Base-by-base conservation (phyloP, 2,329 filamentous ascomycete species). In the Colletotrichum plurivorum region DNA sequence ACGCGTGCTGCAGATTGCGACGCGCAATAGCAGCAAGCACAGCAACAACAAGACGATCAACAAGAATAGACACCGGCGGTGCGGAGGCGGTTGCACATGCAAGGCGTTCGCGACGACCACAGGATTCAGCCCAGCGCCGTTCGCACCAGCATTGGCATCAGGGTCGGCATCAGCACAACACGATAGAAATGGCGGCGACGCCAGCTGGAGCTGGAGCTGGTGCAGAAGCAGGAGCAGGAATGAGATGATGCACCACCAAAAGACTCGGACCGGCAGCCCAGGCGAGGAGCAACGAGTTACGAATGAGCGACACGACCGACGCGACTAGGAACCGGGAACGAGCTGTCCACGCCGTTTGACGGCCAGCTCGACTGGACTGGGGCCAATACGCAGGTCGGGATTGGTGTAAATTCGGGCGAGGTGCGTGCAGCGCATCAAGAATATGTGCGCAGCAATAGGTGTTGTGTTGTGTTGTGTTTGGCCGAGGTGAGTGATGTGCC, bases 381-480 rank as follows among this genome's bases (percentile, higher is more conserved):
- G 53, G 45, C 20, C 36, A 49, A 18, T 15, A 65, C 41, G 36
- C 46, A 54, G 43, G 18, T 18, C 31, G 53, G 61, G 61, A 65
- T 65, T 65, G 61, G 66, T 49, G 66, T 39, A 58, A 25, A 52
- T 51, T 57, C 25, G 66, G 53, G 62, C 54, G 61, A 41, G 48
- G 66, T 57, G 61, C 61, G 60, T 68, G 65, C 60, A 66, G 60
- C 45, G 31, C 22, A 63, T 18, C 54, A 62, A 62, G 60, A 68
- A 65, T 58, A 65, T 43, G 65, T 68, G 65, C 39, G 53, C 48
- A 53, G 46, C 36, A 10, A 25, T 43, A 56, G 16, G 58, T 45
- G 25, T 63, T 63, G 51, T 61, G 57, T 55, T 66, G 63, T 49
- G 27, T 59, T 53, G 60, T 68, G 65, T 68, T 68, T 48, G 58